Conservation (phyloP, 2,329 filamentous ascomycete genomes). For the Calonectria multiphialidica region DNA sequence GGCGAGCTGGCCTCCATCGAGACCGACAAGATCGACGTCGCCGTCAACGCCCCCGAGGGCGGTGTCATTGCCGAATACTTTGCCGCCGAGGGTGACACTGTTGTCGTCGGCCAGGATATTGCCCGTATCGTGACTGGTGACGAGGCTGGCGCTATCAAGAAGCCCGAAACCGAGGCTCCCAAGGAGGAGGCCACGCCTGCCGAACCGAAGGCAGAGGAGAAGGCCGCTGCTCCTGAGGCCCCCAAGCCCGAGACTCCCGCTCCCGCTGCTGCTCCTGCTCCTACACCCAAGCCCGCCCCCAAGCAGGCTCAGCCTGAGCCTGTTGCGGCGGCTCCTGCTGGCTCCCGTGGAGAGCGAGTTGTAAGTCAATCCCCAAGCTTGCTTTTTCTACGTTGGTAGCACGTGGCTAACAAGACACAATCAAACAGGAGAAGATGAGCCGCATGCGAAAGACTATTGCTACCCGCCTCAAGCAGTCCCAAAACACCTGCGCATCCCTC, state of each 20-base stretch:
- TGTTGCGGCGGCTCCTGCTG: conserved; percentile 18
- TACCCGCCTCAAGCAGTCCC: conserved; percentile 74
- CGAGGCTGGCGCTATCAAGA: conserved; percentile 29
- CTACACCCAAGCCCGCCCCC: conserved; percentile 32
- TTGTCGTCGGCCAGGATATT: conserved; percentile 47
- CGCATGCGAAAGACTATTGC: conserved; percentile 84
- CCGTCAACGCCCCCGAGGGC: conserved; percentile 43
- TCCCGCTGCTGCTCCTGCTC: conserved; percentile 28
- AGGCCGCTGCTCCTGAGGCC: conserved; percentile 27
- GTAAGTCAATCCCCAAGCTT: conserved; percentile 17
- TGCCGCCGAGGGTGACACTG: conserved; percentile 47
- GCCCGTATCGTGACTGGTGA: conserved; percentile 45
- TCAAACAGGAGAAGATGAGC: conserved; percentile 55
- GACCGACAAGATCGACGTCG: conserved; percentile 50
- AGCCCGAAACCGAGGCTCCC: conserved; percentile 34
- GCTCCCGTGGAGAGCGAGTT: conserved; percentile 34
- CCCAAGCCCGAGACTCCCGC: conserved; percentile 32
- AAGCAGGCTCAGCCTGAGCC: conserved; percentile 29
- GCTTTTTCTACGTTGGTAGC: too few relatives aligned
- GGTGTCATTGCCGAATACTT: conserved; percentile 46
- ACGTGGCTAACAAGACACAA: not conserved
- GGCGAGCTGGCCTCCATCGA: conserved; percentile 49
- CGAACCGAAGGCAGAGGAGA: conserved; percentile 27
- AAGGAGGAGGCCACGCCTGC: conserved; percentile 21
- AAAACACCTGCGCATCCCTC: conserved; percentile 76